Percentiles rank a stretch among this genome's conserved stretches.
Evolutionary conservation across 2,329 filamentous ascomycete species (phyloP).

Genomic region (Neoascochyta sp.): DNA sequence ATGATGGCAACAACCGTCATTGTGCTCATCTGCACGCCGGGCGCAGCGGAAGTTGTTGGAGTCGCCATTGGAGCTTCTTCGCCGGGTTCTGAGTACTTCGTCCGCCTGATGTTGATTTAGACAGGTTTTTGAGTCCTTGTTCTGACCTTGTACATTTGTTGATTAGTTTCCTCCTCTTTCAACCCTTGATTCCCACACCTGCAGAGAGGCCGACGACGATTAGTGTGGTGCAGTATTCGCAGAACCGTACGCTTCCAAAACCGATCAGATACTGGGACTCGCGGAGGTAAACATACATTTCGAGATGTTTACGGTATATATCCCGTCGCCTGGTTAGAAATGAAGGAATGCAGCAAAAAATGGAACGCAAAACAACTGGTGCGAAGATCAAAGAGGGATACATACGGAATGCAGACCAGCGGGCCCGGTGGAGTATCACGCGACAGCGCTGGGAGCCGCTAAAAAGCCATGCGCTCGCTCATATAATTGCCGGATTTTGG

Average conservation of each 20-base stretch:
- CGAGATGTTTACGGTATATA: slow-evolving; percentile 28
- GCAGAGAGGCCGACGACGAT: slow-evolving; percentile 13
- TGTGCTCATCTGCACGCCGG: slow-evolving; percentile 17
- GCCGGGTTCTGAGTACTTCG: too few species aligned
- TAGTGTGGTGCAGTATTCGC: too few species aligned
- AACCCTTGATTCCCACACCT: too few species aligned
- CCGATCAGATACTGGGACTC: slow-evolving; percentile 10
- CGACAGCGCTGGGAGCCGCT: slow-evolving; percentile 3
- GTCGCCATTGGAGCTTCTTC: slow-evolving; percentile 9
- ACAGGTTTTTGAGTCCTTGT: background rate
- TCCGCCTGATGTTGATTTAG: too few species aligned
- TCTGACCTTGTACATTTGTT: too few species aligned
- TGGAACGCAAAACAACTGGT: slow-evolving; percentile 26
- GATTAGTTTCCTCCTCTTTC: slow-evolving; percentile 18
- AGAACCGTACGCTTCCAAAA: slow-evolving; percentile 13
- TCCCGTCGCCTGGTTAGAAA: slow-evolving; percentile 34
- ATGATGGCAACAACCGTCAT: slow-evolving; percentile 23
- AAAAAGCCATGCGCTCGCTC: too few species aligned
- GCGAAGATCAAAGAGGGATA: slow-evolving; percentile 20
- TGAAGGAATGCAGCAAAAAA: slow-evolving; percentile 37
- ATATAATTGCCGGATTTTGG: too few species aligned
- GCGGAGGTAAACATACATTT: slow-evolving; percentile 29
- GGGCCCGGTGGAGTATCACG: slow-evolving; percentile 8
- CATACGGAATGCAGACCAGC: slow-evolving; percentile 21
- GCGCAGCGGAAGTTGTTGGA: slow-evolving; percentile 8